Conservation (phyloP, 306 rosid species). For the Acmispon strigosus region DNA sequence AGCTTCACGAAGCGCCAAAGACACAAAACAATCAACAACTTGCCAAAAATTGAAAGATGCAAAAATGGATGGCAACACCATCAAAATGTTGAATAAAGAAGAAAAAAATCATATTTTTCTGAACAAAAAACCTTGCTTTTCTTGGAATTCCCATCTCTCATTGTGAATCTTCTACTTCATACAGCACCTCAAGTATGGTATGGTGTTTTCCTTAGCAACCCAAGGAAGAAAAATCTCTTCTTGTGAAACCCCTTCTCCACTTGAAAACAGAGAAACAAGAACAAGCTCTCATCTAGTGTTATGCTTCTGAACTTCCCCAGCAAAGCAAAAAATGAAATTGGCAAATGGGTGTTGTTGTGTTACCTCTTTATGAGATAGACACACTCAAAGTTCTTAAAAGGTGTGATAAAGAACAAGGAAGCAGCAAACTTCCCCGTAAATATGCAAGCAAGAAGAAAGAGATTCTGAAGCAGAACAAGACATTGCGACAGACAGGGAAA, state of each 20-base stretch:
- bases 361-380: too few species aligned
- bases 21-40: slow-evolving; percentile 24
- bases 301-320: too few species aligned
- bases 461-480: slow-evolving; percentile 18
- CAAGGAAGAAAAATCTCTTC: too few species aligned
- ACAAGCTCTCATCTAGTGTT: slow-evolving; percentile 13
- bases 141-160: slow-evolving; percentile 79
- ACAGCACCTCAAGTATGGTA: slow-evolving; percentile 34
- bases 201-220: slow-evolving; percentile 11
- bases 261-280: slow-evolving; percentile 15
- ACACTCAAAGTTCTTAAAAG: too few species aligned
- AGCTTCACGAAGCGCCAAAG: slow-evolving; percentile 57
- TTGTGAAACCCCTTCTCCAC: slow-evolving; percentile 16
- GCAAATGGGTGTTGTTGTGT: slow-evolving; percentile 6
- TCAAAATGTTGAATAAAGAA: background rate
- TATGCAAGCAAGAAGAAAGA: too few species aligned
- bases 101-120: background rate
- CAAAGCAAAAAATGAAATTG: slow-evolving; percentile 1
- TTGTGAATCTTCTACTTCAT: slow-evolving; percentile 76
- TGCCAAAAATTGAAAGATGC: slow-evolving; percentile 13
- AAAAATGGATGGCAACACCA: background rate
- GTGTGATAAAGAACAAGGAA: too few species aligned
- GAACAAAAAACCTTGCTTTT: slow-evolving; percentile 70
- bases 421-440: too few species aligned
- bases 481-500: slow-evolving; percentile 50